phyloP scores from a whole-genome alignment of 2,329 filamentous ascomycete species.

The Triangularia setosa region DNA sequence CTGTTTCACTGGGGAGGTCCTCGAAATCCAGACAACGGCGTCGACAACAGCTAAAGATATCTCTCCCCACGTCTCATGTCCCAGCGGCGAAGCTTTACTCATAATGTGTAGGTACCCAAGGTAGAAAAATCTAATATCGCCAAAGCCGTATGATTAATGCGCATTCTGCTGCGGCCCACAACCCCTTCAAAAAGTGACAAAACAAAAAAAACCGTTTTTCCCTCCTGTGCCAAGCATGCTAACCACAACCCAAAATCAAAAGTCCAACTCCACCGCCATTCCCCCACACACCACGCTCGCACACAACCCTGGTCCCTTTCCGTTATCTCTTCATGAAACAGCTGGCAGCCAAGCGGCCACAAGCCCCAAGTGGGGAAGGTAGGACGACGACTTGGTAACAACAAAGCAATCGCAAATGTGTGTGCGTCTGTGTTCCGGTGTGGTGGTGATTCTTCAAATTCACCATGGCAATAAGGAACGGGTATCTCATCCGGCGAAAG shows the following conservation, averaged over 20 bases:
- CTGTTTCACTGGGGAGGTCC: neutral
- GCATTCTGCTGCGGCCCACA: neutral
- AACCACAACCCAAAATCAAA: neutral
- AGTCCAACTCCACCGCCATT: neutral
- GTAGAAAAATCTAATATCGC: neutral
- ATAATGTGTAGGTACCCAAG: neutral
- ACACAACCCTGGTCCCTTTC: neutral
- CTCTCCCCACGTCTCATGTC: neutral
- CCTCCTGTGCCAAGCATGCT: neutral
- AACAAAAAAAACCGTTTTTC: neutral
- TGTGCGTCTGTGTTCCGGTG: neutral
- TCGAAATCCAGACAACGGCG: neutral
- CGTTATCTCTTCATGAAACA: neutral
- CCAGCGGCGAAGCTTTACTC: neutral
- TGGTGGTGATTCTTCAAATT: neutral
- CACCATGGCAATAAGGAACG: neutral
- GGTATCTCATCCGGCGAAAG: neutral
- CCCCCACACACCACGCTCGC: neutral
- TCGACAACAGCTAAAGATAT: neutral
- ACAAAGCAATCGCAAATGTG: neutral
- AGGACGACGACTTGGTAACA: too few species aligned
- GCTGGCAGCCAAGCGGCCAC: neutral
- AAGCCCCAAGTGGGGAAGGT: constrained; percentile 3
- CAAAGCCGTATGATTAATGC: neutral
- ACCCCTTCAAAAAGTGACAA: neutral